Evolutionary conservation across 2,329 filamentous ascomycete species (phyloP).

Genomic region (Scedosporium minutisporum): DNA sequence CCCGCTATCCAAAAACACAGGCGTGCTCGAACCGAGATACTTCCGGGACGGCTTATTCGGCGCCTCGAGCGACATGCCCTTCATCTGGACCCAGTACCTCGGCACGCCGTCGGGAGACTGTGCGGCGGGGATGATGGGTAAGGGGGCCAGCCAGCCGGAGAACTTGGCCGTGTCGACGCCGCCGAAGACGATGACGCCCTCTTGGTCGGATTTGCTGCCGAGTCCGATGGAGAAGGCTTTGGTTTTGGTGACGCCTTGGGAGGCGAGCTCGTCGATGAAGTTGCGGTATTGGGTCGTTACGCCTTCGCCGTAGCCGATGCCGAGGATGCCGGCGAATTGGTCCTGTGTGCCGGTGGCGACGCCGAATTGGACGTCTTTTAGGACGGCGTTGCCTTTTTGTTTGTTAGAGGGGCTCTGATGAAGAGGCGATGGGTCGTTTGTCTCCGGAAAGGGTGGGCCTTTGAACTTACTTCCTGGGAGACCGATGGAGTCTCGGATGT

Average conservation of each 20-base stretch:
- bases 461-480: constrained; percentile 16
- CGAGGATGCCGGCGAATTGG: constrained; percentile 54
- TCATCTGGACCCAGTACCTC: constrained; percentile 43
- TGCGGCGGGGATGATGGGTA: constrained; percentile 50
- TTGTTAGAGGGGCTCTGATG: not conserved
- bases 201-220: constrained; percentile 48
- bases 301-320: constrained; percentile 57
- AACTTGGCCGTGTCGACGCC: constrained; percentile 59
- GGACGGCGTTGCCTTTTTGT: not conserved
- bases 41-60: constrained; percentile 20
- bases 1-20: constrained; percentile 62
- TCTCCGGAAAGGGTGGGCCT: not conserved
- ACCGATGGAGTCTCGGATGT: constrained; percentile 34
- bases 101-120: constrained; percentile 45
- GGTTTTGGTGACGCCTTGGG: constrained; percentile 45
- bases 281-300: constrained; percentile 38
- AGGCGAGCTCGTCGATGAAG: constrained; percentile 39
- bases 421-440: not conserved
- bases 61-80: constrained; percentile 30
- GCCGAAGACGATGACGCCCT: constrained; percentile 59
- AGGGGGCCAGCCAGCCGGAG: constrained; percentile 43
- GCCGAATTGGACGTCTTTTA: constrained; percentile 49
- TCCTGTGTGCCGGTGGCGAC: constrained; percentile 43
- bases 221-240: constrained; percentile 58
- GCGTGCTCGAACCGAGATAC: constrained; percentile 29